Percentiles rank a stretch among this genome's conserved stretches.
Conservation (phyloP, 345 rosid species). For the Camelina laxa region DNA sequence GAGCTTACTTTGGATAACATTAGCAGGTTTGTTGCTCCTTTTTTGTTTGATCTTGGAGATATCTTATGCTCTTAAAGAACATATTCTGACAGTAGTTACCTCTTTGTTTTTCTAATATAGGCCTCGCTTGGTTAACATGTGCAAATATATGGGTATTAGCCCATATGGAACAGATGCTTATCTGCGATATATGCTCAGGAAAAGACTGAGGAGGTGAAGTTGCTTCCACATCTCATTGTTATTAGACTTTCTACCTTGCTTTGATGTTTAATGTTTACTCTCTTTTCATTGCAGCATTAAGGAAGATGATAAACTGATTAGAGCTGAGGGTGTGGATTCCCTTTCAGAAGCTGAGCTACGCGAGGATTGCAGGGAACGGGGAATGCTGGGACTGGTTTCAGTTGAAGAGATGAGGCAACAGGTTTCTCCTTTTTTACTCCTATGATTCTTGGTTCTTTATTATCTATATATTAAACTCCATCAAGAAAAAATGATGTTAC, state of each 20-base stretch:
- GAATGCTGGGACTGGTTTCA: conserved; percentile 70
- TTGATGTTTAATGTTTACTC: conserved; percentile 11
- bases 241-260: conserved; percentile 15
- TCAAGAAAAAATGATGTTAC: background rate
- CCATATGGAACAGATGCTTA: conserved; percentile 78
- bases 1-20: conserved; percentile 79
- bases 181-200: conserved; percentile 72
- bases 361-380: conserved; percentile 79
- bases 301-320: conserved; percentile 69
- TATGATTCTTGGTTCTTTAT: conserved; percentile 15
- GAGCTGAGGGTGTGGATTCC: conserved; percentile 75
- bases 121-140: conserved; percentile 75
- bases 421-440: conserved; percentile 45
- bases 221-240: conserved; percentile 29
- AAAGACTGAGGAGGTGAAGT: conserved; percentile 69
- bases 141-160: conserved; percentile 76
- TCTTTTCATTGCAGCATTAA: conserved; percentile 55
- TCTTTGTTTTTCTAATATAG: conserved; percentile 43
- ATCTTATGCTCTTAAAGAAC: conserved; percentile 12
- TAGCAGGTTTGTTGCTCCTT: conserved; percentile 55
- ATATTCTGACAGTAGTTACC: conserved; percentile 10
- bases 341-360: conserved; percentile 76
- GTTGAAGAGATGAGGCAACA: conserved; percentile 82
- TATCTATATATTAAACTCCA: background rate
- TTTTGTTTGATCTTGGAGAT: conserved; percentile 9